These are phyloP conservation scores for Aspergillus olivimuriae DNA, from an alignment of 495 filamentous ascomycete genomes.

Conservation along the genomic window DNA sequence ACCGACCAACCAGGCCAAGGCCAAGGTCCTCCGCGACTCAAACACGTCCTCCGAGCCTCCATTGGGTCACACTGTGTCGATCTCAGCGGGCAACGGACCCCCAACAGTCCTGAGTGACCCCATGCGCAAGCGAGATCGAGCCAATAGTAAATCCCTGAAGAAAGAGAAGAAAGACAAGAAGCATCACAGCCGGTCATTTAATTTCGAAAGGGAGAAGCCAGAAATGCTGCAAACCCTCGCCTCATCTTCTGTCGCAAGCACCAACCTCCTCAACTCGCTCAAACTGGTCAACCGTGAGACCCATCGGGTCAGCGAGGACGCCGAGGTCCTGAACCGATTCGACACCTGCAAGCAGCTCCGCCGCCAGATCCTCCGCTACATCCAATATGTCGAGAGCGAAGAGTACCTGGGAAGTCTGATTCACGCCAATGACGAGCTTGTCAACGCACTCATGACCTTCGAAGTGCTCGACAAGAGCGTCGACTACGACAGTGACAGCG, in stretches of 20 bases:
- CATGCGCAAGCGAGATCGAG: conserved; percentile 28
- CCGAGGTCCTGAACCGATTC: conserved; percentile 66
- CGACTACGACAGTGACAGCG: conserved; percentile 94
- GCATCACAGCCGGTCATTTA: conserved; percentile 53
- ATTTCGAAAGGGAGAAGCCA: conserved; percentile 80
- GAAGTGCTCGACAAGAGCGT: conserved; percentile 93
- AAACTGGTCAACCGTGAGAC: conserved; percentile 87
- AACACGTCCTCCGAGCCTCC: conserved; percentile 56
- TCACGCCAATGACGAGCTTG: conserved; percentile 77
- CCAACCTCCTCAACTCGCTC: conserved; percentile 82
- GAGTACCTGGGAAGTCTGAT: conserved; percentile 75
- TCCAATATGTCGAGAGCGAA: conserved; percentile 76
- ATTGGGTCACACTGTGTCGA: conserved; percentile 40
- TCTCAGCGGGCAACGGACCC: conserved; percentile 36
- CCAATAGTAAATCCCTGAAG: conserved; percentile 28
- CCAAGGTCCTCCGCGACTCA: conserved; percentile 74
- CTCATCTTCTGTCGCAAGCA: conserved; percentile 78
- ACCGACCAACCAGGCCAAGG: conserved; percentile 61
- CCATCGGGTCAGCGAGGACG: conserved; percentile 80
- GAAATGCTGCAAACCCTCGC: conserved; percentile 78
- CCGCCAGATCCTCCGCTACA: conserved; percentile 80
- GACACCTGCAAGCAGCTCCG: conserved; percentile 81
- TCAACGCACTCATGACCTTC: conserved; percentile 88
- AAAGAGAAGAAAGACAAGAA: conserved; percentile 36
- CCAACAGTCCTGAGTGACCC: conserved; percentile 30